phyloP scores from a whole-genome alignment of 176 grass and related monocot species.

The Oryza australiensis region DNA sequence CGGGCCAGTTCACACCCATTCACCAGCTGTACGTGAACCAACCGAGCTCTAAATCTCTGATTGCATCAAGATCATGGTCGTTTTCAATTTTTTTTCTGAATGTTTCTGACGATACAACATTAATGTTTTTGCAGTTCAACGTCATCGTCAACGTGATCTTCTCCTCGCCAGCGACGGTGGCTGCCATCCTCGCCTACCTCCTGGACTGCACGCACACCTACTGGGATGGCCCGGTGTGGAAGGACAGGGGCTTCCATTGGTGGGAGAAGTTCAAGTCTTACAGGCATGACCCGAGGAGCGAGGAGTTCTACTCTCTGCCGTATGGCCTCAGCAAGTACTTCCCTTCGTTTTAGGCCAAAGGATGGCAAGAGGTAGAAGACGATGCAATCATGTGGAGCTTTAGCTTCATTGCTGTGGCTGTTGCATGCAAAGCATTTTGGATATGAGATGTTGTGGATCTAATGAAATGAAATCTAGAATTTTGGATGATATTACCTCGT shows the following conservation, averaged over 20 bases:
- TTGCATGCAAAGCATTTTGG: constrained; percentile 24
- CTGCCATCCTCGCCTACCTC: constrained; percentile 76
- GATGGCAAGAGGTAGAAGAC: neutral
- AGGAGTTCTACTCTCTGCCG: constrained; percentile 90
- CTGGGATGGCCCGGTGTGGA: constrained; percentile 55
- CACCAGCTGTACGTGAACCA: constrained; percentile 50
- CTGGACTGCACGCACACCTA: constrained; percentile 70
- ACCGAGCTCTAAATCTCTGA: neutral
- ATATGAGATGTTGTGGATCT: constrained; percentile 2
- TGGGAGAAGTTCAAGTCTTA: constrained; percentile 79
- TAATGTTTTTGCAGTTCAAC: constrained; percentile 69
- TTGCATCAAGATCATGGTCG: constrained; percentile 1
- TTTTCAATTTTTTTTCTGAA: neutral
- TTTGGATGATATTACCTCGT: constrained; percentile 19
- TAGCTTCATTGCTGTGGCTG: constrained; percentile 17
- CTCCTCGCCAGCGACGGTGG: constrained; percentile 85
- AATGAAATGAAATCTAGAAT: neutral
- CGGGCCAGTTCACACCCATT: constrained; percentile 69
- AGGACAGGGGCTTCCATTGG: constrained; percentile 78
- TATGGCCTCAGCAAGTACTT: constrained; percentile 90
- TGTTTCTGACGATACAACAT: neutral
- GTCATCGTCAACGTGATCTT: constrained; percentile 91
- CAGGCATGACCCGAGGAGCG: constrained; percentile 58
- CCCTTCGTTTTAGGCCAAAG: constrained; percentile 59
- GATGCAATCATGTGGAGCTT: constrained; percentile 12